phyloP scores from a whole-genome alignment of 495 filamentous ascomycete species.

The Hypoxylon crocopeplum region DNA sequence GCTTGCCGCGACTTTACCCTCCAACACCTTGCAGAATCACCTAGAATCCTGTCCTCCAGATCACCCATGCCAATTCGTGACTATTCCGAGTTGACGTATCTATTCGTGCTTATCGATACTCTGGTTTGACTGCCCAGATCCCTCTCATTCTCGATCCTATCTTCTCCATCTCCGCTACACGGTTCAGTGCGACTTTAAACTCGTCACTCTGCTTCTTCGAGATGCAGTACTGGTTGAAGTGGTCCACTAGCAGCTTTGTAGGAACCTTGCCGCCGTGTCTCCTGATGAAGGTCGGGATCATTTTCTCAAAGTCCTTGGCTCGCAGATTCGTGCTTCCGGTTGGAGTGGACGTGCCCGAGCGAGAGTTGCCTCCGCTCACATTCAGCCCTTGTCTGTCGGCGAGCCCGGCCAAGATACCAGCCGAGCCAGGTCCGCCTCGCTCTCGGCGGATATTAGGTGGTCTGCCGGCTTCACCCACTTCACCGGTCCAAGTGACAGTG shows the following conservation, averaged over 20 bases:
- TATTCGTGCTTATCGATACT: conserved; percentile 22
- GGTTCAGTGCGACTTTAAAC: conserved; percentile 56
- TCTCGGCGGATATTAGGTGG: conserved; percentile 49
- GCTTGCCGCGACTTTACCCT: background rate
- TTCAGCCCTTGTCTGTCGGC: conserved; percentile 59
- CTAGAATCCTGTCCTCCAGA: too few species aligned
- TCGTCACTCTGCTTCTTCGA: conserved; percentile 47
- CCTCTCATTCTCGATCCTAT: conserved; percentile 48
- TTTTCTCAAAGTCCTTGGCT: conserved; percentile 67
- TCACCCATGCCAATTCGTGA: too few species aligned
- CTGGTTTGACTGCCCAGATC: conserved; percentile 50
- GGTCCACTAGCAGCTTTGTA: conserved; percentile 79
- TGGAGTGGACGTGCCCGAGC: conserved; percentile 37
- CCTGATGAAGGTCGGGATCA: conserved; percentile 77
- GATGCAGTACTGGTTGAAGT: conserved; percentile 65
- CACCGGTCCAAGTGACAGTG: conserved; percentile 92
- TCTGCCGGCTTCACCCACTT: conserved; percentile 73
- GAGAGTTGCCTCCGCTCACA: conserved; percentile 40
- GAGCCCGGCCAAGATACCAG: conserved; percentile 66
- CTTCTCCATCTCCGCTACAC: conserved; percentile 57
- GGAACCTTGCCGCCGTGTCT: conserved; percentile 73
- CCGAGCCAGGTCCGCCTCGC: conserved; percentile 56
- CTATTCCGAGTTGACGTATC: too few species aligned
- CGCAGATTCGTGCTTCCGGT: conserved; percentile 36
- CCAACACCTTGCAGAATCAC: too few species aligned